A percentile compares a stretch with the other conserved stretches of the same genome.
Evolutionary conservation across 169 alveolate species (phyloP).

Genomic region (Plasmodium chabaudi): DNA sequence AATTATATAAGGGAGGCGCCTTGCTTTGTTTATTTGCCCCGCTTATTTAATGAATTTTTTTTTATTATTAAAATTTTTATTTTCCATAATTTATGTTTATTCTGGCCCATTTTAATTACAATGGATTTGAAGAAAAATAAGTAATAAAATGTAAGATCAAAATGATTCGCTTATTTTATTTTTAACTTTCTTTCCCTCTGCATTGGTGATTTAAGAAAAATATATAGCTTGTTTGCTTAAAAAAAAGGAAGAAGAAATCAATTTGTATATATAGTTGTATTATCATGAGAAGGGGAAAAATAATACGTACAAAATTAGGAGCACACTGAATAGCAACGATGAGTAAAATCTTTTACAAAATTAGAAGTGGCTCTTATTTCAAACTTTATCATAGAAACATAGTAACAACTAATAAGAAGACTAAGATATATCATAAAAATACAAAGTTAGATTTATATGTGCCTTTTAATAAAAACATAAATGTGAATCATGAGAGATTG

Average conservation of each 20-base stretch:
- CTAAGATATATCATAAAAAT: slow-evolving; percentile 12
- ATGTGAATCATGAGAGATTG: slow-evolving; percentile 53
- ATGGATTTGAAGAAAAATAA: too few relatives aligned
- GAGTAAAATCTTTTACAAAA: slow-evolving; percentile 13
- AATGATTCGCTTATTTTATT: too few relatives aligned
- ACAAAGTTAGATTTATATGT: slow-evolving; percentile 44
- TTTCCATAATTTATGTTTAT: too few relatives aligned
- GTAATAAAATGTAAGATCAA: too few relatives aligned
- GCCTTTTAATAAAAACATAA: slow-evolving; percentile 46
- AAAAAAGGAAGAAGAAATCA: neutral
- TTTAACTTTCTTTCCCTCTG: too few relatives aligned
- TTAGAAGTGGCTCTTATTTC: neutral
- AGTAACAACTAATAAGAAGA: slow-evolving; percentile 10
- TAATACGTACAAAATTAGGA: neutral
- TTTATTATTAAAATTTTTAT: too few relatives aligned
- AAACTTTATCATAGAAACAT: slow-evolving; percentile 1
- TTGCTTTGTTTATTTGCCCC: too few relatives aligned
- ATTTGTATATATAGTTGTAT: neutral
- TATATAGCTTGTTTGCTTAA: too few relatives aligned
- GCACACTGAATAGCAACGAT: slow-evolving; percentile 8
- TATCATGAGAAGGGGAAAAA: neutral
- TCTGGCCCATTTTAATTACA: too few relatives aligned
- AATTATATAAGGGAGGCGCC: neutral
- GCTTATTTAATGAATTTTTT: too few relatives aligned
- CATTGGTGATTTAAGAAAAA: too few relatives aligned